Evolutionary conservation across 177 flowering plant genomes (phyloP), one percentile per base, ranked within the genome.

Genomic region (Vitis hybrid): DNA sequence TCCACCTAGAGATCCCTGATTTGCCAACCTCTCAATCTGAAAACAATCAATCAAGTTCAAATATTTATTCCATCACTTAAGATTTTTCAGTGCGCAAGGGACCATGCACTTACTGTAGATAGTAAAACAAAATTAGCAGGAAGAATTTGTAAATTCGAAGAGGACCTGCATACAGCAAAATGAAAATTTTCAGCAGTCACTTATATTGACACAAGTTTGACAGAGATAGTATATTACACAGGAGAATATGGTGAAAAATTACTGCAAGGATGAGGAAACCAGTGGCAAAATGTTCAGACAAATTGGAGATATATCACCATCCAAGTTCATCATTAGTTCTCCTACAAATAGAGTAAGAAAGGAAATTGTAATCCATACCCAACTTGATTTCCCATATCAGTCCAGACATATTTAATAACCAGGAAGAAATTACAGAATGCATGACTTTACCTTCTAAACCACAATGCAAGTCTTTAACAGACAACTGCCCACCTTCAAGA

Each of bases 311-410:
- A 91, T 82, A 64, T 80, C 86, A 62, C 97, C 92, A 75, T 93
- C 98, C 81, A 93, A 79, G 76, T 93, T 93, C 97, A 91, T 91
- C 98, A 94, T 91, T 18, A 89, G 77, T 60, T 91, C 90, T 65
- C 98, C 98, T 92, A 74, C 72, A 79, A 58, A 51, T 62, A 62
- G 55, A 70, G 62, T 57, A 57, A 71, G 45, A 50, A 60, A 9
- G 64, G 45, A 49, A 49, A 59, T 15, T 61, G 2, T n/a, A 50
- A 51, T 26, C 19, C 29, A 16, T 14, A 39, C 56, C 16, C 45
- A 8, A 55, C 18, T 26, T 45, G 3, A 50, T 51, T 18, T 63
- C n/a, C 29, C 26, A 50, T 22, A 56, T 45, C 22, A 53, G 52
- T 3, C 31, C 19, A 68, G 15, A 13, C 55, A 64, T 31, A 64